Base-by-base conservation (phyloP, 768 basidiomycete genomes). In the Brasilioporus rufonigricans region DNA sequence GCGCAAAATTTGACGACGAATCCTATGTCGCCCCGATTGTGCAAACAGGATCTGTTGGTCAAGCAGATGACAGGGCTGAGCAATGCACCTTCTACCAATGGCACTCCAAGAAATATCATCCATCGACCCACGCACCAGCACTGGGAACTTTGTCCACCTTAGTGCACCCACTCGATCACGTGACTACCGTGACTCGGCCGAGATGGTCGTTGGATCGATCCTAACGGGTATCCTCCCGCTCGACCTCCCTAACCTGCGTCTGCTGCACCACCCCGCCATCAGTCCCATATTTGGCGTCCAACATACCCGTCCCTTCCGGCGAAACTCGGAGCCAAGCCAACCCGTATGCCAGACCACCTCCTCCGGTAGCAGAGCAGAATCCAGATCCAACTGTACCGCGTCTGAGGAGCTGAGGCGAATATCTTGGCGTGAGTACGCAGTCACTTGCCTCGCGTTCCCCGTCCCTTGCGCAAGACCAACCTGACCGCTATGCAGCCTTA, bases 161-260 rank as follows among this genome's bases (percentile, higher is more conserved):
- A n/a, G n/a, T n/a, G n/a, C n/a, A n/a, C n/a, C n/a, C n/a, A n/a
- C n/a, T n/a, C n/a, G n/a, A n/a, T n/a, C n/a, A 35, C 77, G 82
- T 24, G 89, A 93, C 68, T 93, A 90, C 62, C 80, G 85, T 47
- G 82, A 83, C 50, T 86, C 85, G 19, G 92, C 89, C 0, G 85
- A 93, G 54, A 60, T 84, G 38, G 80, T 94, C 29, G 89, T 94
- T n/a, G 92, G 91, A 18, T 69, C 77, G 0, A n/a, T n/a, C n/a
- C n/a, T n/a, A n/a, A n/a, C n/a, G n/a, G 5, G 5, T 53, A 3
- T 66, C 76, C 0, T 91, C 91, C 6, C 84, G 91, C 29, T 80
- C 94, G 0, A 62, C 81, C 4, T 91, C 93, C 1, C 92, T 93
- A 77, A n/a, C 82, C 89, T 2, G 87, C 79, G 9, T 83, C 93